phyloP scores from a whole-genome alignment of 164 flowering plant species.

The Cinnamomum micranthum region DNA sequence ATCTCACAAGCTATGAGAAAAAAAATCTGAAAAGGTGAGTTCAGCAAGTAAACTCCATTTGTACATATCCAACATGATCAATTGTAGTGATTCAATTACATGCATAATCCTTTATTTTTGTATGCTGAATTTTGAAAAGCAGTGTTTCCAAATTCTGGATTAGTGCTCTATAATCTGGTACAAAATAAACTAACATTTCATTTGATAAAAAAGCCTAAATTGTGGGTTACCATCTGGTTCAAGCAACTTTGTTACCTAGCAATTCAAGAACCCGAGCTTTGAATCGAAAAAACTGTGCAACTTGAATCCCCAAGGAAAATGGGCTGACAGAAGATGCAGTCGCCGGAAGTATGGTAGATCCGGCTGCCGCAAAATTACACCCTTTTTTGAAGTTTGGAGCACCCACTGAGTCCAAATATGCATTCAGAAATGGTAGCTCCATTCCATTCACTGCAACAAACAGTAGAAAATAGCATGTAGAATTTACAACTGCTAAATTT shows the following conservation, averaged over 20 bases:
- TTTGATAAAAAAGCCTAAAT: neutral
- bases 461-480: too few species aligned
- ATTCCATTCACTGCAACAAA: conserved; percentile 63
- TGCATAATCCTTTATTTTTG: too few species aligned
- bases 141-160: too few species aligned
- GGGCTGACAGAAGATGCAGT: conserved; percentile 70
- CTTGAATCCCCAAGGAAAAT: conserved; percentile 81
- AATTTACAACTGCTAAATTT: too few species aligned
- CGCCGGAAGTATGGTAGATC: conserved; percentile 75
- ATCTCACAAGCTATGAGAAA: too few species aligned
- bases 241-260: conserved; percentile 25
- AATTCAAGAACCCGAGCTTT: conserved; percentile 63
- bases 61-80: too few species aligned
- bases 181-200: too few species aligned
- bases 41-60: too few species aligned
- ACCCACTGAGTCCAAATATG: conserved; percentile 83
- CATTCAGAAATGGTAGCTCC: conserved; percentile 72
- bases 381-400: conserved; percentile 66
- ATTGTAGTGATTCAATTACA: too few species aligned
- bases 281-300: conserved; percentile 75
- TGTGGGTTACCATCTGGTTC: neutral
- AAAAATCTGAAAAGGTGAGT: too few species aligned
- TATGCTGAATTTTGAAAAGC: too few species aligned
- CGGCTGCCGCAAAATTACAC: conserved; percentile 92
- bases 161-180: too few species aligned